These are phyloP conservation scores for Linaria vulgaris DNA, from an alignment of 257 asterid genomes.

Conservation along the genomic window DNA sequence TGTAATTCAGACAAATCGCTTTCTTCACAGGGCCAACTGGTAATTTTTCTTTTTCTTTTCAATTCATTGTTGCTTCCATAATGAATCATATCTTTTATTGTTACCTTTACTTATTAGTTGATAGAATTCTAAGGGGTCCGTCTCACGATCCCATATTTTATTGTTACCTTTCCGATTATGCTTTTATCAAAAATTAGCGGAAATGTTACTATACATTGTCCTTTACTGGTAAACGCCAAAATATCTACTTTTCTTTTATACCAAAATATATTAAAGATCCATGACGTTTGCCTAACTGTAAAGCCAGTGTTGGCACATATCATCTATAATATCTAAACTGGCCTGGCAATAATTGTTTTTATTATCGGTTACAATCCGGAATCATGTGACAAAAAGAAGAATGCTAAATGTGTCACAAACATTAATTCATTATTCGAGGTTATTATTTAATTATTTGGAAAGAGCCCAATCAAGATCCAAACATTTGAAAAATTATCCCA, in stretches of 20 bases:
- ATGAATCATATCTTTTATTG: no score
- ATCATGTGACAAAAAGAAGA: background rate
- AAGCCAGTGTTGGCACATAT: background rate
- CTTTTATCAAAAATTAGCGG: no score
- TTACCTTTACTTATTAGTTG: no score
- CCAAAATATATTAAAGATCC: background rate
- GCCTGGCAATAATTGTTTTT: no score
- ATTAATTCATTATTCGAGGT: background rate
- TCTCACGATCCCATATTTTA: no score
- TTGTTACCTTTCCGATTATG: no score
- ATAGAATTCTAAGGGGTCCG: no score
- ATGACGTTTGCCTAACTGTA: background rate
- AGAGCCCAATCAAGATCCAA: background rate
- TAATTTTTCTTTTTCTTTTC: conserved; percentile 17
- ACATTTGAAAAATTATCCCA: background rate
- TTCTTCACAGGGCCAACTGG: conserved; percentile 94
- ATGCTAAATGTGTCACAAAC: background rate
- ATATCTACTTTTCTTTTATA: no score
- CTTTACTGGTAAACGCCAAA: no score
- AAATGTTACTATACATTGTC: no score
- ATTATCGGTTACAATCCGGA: background rate
- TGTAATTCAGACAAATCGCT: conserved; percentile 77
- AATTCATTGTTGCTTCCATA: no score
- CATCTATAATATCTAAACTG: background rate
- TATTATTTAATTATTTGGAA: background rate